Evolutionary conservation across 306 rosid species (phyloP), one percentile per base, ranked within the genome.

Genomic region (Corylus heterophylla): DNA sequence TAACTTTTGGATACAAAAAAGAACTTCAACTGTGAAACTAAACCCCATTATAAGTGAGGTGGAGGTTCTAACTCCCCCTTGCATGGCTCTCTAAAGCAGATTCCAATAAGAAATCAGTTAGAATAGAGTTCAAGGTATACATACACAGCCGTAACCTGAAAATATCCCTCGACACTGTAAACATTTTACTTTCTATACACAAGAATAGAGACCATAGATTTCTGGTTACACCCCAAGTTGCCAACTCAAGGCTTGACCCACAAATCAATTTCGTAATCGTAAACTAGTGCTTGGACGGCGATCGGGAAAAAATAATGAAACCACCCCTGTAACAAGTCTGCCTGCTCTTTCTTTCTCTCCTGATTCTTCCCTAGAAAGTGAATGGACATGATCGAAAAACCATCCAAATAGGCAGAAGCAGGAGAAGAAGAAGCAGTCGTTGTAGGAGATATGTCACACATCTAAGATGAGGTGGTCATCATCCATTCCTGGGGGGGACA

Each of bases 401-500:
- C 45, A 58, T 18, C 27, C 44, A 7, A 78, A 82, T 25, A 55
- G 44, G 81, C 66, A 50, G 66, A 35, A 39, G 8, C 5, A 42
- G 45, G 7, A 31, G 35, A 31, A 54, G 54, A 73, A 72, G 69
- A 72, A 69, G 76, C 72, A 25, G 54, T 58, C 68, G 62, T 12
- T 51, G 54, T 27, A 74, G 66, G 39, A 45, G 74, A 64, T 48
- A 75, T 58, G 81, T 78, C 85, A 84, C 66, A 83, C 83, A 14
- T 58, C 81, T 8, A 79, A 50, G 76, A 8, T 59, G 62, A 68
- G 83, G 58, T 76, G 80, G 70, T 66, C 82, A 54, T 78, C 89
- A 59, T 87, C 87, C 76, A 78, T 74, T 67, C 54, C 89, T 0
- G 98, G 98, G 3, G 98, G 93, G 27, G 98, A 88, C 82, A 86